Evolutionary conservation across 2,329 filamentous ascomycete genomes (phyloP), one percentile per base, ranked within the genome.

Genomic region (Pseudogymnoascus pannorum): DNA sequence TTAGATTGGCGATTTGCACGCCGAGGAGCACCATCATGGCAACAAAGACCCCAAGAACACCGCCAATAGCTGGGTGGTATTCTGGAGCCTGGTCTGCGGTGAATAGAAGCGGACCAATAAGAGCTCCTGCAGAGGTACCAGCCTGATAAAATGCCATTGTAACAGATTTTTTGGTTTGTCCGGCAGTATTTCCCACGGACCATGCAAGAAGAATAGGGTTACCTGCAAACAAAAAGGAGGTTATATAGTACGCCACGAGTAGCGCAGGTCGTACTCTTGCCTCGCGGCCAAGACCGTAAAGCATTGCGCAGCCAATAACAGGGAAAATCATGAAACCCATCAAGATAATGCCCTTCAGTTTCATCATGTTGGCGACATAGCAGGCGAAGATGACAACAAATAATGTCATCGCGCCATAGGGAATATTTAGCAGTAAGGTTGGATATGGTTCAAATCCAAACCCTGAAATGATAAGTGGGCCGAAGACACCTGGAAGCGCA

Each of bases 141-240:
- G 82, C 84, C 65, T 87, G 86, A 75, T 83, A 88, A 0, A 87
- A 73, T 0, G 81, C 82, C 78, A 87, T 85, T 42, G 85, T 79
- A 57, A 82, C 77, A 0, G 84, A 84, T 68, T 86, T 87, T 72
- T 89, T 88, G 2, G 86, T 88, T 12, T 80, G 82, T 8, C 87
- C 87, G 0, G 78, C 87, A 0, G 85, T 88, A 70, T 89, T 89
- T 12, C 81, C 84, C 5, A 88, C 79, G 62, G 88, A 84, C 87
- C 87, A 90, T 0, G 83, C 80, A 0, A 88, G 81, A 24, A 87
- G 81, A 7, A 89, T 75, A 0, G 86, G 86, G 66, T 87, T 87
- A 1, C 81, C 83, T 1, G 83, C 84, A 64, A 85, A 89, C 6
- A 88, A 74, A 70, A 88, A 88, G 0, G 84, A 81, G 0, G 88